Percentiles rank a stretch among this genome's conserved stretches.
These are phyloP conservation scores for Carex littledalei DNA, from an alignment of 176 grass and related monocot genomes.

Conservation along the genomic window DNA sequence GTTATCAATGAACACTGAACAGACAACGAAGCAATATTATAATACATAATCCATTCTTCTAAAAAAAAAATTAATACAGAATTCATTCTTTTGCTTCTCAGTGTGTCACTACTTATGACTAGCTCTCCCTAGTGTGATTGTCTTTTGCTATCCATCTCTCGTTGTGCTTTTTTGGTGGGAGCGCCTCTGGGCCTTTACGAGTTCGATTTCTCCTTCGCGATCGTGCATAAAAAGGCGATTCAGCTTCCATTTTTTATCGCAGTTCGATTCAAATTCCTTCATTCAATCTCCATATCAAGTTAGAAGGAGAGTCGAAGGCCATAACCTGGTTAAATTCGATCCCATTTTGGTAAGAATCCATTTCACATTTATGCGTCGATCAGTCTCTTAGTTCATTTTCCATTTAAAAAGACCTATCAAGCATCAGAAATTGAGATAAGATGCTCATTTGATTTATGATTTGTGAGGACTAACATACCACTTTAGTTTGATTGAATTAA, in stretches of 20 bases:
- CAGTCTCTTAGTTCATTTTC: not conserved
- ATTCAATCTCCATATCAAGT: not conserved
- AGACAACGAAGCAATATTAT: not conserved
- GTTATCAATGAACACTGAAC: not conserved
- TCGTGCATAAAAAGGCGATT: slow-evolving; percentile 24
- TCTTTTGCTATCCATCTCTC: slow-evolving; percentile 20
- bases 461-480: not conserved
- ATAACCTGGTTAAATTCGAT: not conserved
- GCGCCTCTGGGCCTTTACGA: not conserved
- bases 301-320: not conserved
- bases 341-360: slow-evolving; percentile 3
- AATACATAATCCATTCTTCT: not conserved
- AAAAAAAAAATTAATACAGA: not conserved
- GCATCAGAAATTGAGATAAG: not conserved
- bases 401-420: not conserved
- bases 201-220: not conserved
- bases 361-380: not conserved
- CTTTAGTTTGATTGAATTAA: not conserved
- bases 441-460: not conserved
- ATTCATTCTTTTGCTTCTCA: not conserved
- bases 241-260: not conserved
- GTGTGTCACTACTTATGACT: slow-evolving; percentile 7
- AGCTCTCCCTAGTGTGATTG: not conserved
- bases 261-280: not conserved
- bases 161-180: slow-evolving; percentile 19